Base-by-base conservation (phyloP, 2,329 filamentous ascomycete genomes). In the Apiospora rasikravindrae region DNA sequence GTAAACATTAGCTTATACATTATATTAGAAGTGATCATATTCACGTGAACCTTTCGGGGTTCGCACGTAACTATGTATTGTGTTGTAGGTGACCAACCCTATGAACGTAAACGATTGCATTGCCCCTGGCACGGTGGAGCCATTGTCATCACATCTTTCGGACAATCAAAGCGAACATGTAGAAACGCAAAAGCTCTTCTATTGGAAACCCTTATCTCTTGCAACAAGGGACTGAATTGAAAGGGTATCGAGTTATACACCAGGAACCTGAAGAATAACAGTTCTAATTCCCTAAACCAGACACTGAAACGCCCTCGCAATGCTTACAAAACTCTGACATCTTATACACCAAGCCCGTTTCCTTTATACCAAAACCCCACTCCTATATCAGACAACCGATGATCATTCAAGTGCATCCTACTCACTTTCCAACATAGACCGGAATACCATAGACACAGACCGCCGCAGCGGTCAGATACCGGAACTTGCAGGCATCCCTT, bases 381-480 rank as follows among this genome's bases (percentile, higher is more conserved):
- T 6, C 33, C 33, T 37, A 37, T 37, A 37, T 37, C 8, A 3
- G 33, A 37, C 33, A 37, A 37, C 33, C 8, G 33, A 37, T 37
- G 5, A 37, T 7, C 33, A 37, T 37, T 37, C 33, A 37, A 64
- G 40, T 16, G 16, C 57, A n/a, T 40, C 44, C 37, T 49, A 6
- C 37, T 72, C 74, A 78, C 73, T 78, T 79, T 67, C 82, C 83
- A 75, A 98, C 86, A 83, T 95, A 98, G 74, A 98, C 94, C 42
- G 96, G 96, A 80, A 99, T 92, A 22, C 96, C 96, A 84, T 98
- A 99, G 70, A 98, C 92, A 75, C 96, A 95, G 33, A 96, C 94
- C 49, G 96, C 95, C 14, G 96, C 96, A 0, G 95, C 96, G 78
- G 98, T 99, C 77, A 99, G 85, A 84, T 98, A 98, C 80, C 90